Conservation (phyloP, 2,329 filamentous ascomycete species). For the Ophiognomonia clavigignenti-juglandacearum region DNA sequence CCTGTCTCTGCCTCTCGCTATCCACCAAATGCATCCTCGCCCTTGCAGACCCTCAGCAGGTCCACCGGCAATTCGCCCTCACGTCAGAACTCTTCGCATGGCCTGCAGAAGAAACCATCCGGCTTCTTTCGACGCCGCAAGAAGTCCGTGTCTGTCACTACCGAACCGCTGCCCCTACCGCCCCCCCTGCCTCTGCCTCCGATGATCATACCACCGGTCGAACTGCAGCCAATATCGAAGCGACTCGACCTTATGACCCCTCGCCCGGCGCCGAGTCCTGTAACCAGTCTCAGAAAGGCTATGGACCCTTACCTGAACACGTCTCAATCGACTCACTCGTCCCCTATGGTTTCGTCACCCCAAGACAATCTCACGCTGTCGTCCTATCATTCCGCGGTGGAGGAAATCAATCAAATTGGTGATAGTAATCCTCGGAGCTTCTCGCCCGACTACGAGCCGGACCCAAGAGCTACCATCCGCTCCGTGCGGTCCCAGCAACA, state of each 20-base stretch:
- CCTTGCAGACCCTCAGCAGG: slow-evolving; percentile 36
- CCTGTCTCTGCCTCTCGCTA: slow-evolving; percentile 15
- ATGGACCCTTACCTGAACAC: slow-evolving; percentile 76
- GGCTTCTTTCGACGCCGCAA: slow-evolving; percentile 93
- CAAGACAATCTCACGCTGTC: slow-evolving; percentile 20
- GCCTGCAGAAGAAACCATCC: slow-evolving; percentile 83
- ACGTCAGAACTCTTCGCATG: slow-evolving; percentile 39
- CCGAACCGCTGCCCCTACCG: slow-evolving; percentile 34
- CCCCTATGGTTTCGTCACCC: slow-evolving; percentile 4
- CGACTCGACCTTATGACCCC: slow-evolving; percentile 22
- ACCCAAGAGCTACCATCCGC: slow-evolving; percentile 66
- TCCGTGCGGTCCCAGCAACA: slow-evolving; percentile 47
- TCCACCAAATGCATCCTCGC: slow-evolving; percentile 19
- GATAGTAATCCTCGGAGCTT: slow-evolving; percentile 52
- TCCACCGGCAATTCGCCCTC: slow-evolving; percentile 40
- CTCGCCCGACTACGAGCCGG: slow-evolving; percentile 71
- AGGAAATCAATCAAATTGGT: slow-evolving; percentile 17
- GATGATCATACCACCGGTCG: slow-evolving; percentile 30
- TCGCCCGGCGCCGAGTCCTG: slow-evolving; percentile 52
- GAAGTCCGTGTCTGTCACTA: slow-evolving; percentile 70
- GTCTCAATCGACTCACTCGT: slow-evolving; percentile 15
- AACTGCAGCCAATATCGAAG: slow-evolving; percentile 26
- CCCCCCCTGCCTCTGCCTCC: slow-evolving; percentile 58
- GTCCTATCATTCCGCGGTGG: slow-evolving; percentile 4
- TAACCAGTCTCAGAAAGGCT: slow-evolving; percentile 76